phyloP scores from a whole-genome alignment of 1,284 basidiomycete species.

The Ustilago loliicola region DNA sequence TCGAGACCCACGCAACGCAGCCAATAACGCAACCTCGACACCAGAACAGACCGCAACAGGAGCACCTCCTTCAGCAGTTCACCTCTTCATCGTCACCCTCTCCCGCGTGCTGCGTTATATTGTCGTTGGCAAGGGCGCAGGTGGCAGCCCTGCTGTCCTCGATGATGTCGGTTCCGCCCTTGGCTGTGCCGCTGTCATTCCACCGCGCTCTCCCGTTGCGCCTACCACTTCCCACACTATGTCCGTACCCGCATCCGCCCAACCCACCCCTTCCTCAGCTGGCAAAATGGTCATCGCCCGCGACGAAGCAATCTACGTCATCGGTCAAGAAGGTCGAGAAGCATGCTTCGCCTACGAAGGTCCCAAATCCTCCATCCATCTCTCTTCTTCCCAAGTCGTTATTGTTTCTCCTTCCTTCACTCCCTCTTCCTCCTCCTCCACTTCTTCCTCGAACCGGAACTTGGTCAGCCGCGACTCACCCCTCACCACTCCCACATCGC shows the following conservation, averaged over 20 bases:
- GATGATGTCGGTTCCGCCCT: slow-evolving; percentile 88
- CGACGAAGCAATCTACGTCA: slow-evolving; percentile 92
- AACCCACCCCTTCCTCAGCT: slow-evolving; percentile 72
- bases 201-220: slow-evolving; percentile 15
- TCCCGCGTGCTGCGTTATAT: slow-evolving; percentile 83
- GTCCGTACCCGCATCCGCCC: not conserved
- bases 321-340: slow-evolving; percentile 84
- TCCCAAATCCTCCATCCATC: slow-evolving; percentile 59
- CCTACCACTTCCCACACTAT: not conserved
- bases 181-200: slow-evolving; percentile 78
- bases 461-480: slow-evolving; percentile 74
- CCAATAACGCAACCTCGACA: not conserved
- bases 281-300: slow-evolving; percentile 85
- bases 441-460: slow-evolving; percentile 79
- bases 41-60: slow-evolving; percentile 11
- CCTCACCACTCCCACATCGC: slow-evolving; percentile 20
- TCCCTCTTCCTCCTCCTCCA: slow-evolving; percentile 74
- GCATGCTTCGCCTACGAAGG: slow-evolving; percentile 79
- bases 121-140: slow-evolving; percentile 81
- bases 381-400: slow-evolving; percentile 72
- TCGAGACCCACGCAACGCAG: slow-evolving; percentile 29
- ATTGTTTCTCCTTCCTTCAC: slow-evolving; percentile 88
- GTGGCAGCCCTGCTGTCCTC: slow-evolving; percentile 77
- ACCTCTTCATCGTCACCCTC: slow-evolving; percentile 89
- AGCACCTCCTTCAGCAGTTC: slow-evolving; percentile 71